phyloP scores from a whole-genome alignment of 257 asterid genomes.

The Penstemon eatonii region DNA sequence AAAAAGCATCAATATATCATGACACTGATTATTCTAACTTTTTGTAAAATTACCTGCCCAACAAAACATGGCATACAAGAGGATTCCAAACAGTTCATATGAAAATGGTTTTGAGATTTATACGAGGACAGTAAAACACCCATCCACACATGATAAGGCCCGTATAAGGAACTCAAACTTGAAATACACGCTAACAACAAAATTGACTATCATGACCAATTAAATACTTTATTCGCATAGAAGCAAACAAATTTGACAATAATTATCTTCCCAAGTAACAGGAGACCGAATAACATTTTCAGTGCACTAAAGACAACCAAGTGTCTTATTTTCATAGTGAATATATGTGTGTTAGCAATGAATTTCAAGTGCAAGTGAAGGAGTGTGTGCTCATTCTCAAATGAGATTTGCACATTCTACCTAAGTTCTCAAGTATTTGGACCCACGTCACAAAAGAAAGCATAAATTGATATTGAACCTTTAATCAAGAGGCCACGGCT shows the following conservation, averaged over 20 bases:
- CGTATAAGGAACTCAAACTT: background rate
- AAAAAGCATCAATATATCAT: background rate
- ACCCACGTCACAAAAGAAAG: background rate
- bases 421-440: conserved; percentile 1
- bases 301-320: background rate
- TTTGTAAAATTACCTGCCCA: background rate
- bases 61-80: too few species aligned
- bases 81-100: too few species aligned
- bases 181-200: background rate
- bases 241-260: background rate
- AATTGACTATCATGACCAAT: background rate
- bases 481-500: conserved; percentile 40
- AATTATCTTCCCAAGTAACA: conserved; percentile 14
- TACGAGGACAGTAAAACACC: too few species aligned
- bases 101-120: too few species aligned
- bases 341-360: conserved; percentile 6
- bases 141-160: too few species aligned
- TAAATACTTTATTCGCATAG: background rate
- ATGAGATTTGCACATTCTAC: background rate
- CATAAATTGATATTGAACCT: conserved; percentile 33
- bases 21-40: background rate
- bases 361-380: conserved; percentile 2
- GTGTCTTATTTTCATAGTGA: background rate
- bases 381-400: conserved; percentile 12
- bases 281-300: conserved; percentile 10